Percentiles rank a stretch among this genome's conserved stretches.
Evolutionary conservation across 2,329 filamentous ascomycete genomes (phyloP).

Genomic region (Penicillium paneum): DNA sequence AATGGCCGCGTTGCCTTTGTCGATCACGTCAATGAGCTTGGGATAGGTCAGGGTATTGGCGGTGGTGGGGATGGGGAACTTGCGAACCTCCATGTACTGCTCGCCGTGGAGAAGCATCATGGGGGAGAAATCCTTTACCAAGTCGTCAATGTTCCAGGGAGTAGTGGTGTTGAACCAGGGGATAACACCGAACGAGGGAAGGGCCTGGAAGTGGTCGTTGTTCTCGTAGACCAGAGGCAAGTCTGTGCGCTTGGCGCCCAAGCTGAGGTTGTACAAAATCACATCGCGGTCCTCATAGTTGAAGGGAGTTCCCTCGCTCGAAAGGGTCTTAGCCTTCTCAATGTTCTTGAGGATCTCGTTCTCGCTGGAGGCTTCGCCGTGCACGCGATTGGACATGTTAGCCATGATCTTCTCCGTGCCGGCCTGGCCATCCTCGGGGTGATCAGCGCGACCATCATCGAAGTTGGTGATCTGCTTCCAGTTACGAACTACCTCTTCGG

Average conservation of each 20-base stretch:
- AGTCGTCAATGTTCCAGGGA: slow-evolving; percentile 74
- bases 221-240: slow-evolving; percentile 88
- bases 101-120: slow-evolving; percentile 99
- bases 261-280: slow-evolving; percentile 91
- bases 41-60: slow-evolving; percentile 72
- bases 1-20: slow-evolving; percentile 89
- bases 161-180: slow-evolving; percentile 83
- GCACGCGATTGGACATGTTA: slow-evolving; percentile 76
- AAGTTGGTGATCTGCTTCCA: slow-evolving; percentile 83
- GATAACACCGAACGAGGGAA: slow-evolving; percentile 94
- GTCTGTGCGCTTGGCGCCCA: slow-evolving; percentile 88
- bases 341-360: slow-evolving; percentile 72
- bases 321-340: slow-evolving; percentile 67
- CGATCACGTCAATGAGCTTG: slow-evolving; percentile 86
- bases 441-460: slow-evolving; percentile 78
- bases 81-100: slow-evolving; percentile 92
- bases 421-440: slow-evolving; percentile 76
- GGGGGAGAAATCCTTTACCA: slow-evolving; percentile 93
- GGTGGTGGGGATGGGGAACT: slow-evolving; percentile 85
- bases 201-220: slow-evolving; percentile 83
- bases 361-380: slow-evolving; percentile 47
- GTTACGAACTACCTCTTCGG: slow-evolving; percentile 73
- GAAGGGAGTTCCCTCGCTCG: slow-evolving; percentile 72
- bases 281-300: slow-evolving; percentile 80
- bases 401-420: slow-evolving; percentile 76